Evolutionary conservation across 768 basidiomycete species (phyloP), one percentile per base, ranked within the genome.

Genomic region (Macrolepiota albuminosa): DNA sequence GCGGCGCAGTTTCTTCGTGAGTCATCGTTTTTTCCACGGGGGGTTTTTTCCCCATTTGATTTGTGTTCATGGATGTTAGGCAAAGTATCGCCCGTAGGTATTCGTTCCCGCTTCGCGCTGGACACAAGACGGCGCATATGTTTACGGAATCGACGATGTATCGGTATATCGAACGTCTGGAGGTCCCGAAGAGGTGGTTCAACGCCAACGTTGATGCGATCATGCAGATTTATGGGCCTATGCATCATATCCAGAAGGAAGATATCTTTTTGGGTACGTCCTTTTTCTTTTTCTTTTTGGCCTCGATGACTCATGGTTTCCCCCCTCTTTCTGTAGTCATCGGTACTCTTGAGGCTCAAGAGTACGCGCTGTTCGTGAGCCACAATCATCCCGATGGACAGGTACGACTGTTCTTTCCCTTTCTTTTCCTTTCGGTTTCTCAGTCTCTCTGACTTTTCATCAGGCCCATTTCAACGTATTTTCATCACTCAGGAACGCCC

Each of bases 341-440:
- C 34, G 91, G 91, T 4, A 80, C 87, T 0, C 75, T 94, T 2
- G 81, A 84, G 46, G 81, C 91, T 6, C 79, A 84, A 0, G 86
- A 89, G 58, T 89, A 89, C 70, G 91, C 84, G 0, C 72, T 90
- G 29, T 86, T 92, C 63, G 89, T 92, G 39, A 88, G 87, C 65
- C 87, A 91, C 60, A 76, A 76, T 60, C 87, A 91, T 71, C 81
- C 79, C 2, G 81, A 86, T 64, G 80, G 84, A 6, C 81, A 82
- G 74, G 82, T 76, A 58, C 9, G 34, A 29, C 61, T 66, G 57
- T 13, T 47, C 0, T 9, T 31, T n/a, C 6, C 6, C 10, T 34
- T 21, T 4, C 1, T 50, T 5, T 8, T 21, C 21, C 21, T 21
- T 18, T 5, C 31, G 9, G 16, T 14, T 18, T 18, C 6, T 13